These are phyloP conservation scores for Mucor sp. DNA, from an alignment of 371 early-diverging fungal species.

Conservation along the genomic window DNA sequence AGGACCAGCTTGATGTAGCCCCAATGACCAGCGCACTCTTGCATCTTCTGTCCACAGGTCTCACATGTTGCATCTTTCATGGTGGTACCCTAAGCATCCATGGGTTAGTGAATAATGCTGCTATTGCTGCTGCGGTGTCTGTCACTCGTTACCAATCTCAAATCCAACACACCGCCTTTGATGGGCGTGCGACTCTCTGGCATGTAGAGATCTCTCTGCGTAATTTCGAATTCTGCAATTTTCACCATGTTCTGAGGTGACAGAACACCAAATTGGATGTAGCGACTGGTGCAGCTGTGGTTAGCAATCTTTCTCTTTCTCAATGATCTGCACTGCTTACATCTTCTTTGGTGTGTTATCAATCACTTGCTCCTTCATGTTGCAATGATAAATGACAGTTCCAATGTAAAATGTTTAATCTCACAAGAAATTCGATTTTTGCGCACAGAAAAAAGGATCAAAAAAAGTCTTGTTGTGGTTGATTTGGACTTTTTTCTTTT, in stretches of 20 bases:
- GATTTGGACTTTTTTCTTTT: not conserved
- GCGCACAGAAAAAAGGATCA: not conserved
- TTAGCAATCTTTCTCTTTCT: not conserved
- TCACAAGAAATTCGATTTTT: not conserved
- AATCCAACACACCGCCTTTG: slow-evolving; percentile 89
- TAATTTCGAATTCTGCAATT: slow-evolving; percentile 87
- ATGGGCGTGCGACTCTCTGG: slow-evolving; percentile 79
- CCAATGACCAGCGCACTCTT: slow-evolving; percentile 99
- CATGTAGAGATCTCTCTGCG: slow-evolving; percentile 91
- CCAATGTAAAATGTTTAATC: not conserved
- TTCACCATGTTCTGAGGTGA: slow-evolving; percentile 83
- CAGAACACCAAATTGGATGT: slow-evolving; percentile 90
- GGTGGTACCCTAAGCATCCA: slow-evolving; percentile 77
- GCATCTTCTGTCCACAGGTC: slow-evolving; percentile 90
- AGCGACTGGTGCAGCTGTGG: slow-evolving; percentile 57
- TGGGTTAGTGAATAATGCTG: not conserved
- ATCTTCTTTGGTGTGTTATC: slow-evolving; percentile 82
- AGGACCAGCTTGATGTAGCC: slow-evolving; percentile 93
- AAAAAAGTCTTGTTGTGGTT: not conserved
- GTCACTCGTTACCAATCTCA: slow-evolving; percentile 66
- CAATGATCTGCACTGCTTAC: slow-evolving; percentile 41
- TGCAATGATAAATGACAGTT: slow-evolving; percentile 2
- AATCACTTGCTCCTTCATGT: slow-evolving; percentile 80
- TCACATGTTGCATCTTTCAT: slow-evolving; percentile 85
- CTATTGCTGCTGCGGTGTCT: not conserved